phyloP scores from a whole-genome alignment of 1,284 basidiomycete species.

The Takashimella tepidaria region DNA sequence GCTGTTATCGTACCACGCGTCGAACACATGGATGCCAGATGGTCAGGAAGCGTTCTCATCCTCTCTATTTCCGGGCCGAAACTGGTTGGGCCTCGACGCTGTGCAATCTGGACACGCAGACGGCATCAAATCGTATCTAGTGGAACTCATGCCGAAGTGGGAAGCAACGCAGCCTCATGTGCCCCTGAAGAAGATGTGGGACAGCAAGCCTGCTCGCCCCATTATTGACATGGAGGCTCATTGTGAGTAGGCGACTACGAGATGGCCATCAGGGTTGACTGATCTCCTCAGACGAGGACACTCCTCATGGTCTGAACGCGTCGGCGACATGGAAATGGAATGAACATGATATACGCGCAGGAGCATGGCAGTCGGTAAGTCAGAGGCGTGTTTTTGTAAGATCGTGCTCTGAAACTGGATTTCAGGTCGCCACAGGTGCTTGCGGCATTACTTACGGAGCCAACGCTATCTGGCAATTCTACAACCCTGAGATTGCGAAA shows the following conservation, averaged over 20 bases:
- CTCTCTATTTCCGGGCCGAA: not conserved
- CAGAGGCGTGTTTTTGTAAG: not conserved
- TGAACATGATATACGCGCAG: constrained; percentile 3
- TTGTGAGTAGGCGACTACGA: not conserved
- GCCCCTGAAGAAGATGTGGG: constrained; percentile 4
- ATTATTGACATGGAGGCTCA: constrained; percentile 7
- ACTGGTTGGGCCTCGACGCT: not conserved
- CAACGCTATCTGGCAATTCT: constrained; percentile 7
- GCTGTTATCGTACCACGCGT: not conserved
- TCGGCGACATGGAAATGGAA: not conserved
- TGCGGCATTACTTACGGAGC: constrained; percentile 6
- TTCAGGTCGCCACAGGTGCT: constrained; percentile 1
- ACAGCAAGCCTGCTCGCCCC: not conserved
- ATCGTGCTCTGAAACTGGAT: not conserved
- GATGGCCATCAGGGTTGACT: not conserved
- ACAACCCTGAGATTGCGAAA: constrained; percentile 1
- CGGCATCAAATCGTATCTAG: not conserved
- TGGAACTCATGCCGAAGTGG: constrained; percentile 2
- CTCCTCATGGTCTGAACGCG: not conserved
- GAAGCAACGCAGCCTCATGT: constrained; percentile 1
- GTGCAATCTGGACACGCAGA: not conserved
- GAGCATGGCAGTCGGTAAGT: constrained; percentile 10
- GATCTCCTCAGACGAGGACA: constrained; percentile 1
- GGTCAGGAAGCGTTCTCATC: not conserved
- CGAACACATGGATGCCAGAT: not conserved